Percentiles rank a stretch among this genome's conserved stretches.
phyloP scores from a whole-genome alignment of 2,329 filamentous ascomycete species.

The Sclerotinia borealis region DNA sequence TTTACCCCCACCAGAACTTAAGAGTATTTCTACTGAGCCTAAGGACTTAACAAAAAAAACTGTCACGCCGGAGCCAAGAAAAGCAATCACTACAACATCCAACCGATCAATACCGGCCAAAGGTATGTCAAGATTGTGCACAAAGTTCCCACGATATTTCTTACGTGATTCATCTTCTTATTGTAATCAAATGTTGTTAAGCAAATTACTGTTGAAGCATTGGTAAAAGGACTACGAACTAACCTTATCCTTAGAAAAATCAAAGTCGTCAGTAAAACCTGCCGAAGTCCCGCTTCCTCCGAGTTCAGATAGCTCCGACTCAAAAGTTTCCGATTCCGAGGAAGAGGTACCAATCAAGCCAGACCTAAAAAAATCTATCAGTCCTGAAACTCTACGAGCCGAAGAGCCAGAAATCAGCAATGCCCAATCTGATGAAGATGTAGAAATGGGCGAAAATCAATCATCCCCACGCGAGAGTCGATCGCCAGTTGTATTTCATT shows the following conservation, averaged over 20 bases:
- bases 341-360: constrained; percentile 9
- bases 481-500: constrained; percentile 26
- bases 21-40: neutral
- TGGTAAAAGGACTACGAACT: neutral
- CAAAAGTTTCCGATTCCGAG: constrained; percentile 12
- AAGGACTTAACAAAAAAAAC: neutral
- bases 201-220: neutral
- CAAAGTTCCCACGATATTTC: neutral
- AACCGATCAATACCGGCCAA: neutral
- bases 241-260: neutral
- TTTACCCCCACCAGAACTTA: neutral
- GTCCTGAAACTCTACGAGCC: neutral
- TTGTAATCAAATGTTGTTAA: neutral
- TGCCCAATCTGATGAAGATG: constrained; percentile 11
- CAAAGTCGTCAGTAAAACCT: neutral
- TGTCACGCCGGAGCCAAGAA: neutral
- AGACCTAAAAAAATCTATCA: neutral
- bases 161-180: neutral
- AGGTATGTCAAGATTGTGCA: neutral
- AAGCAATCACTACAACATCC: neutral
- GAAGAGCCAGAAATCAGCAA: neutral
- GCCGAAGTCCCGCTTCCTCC: neutral
- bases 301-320: constrained; percentile 2
- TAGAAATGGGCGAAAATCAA: constrained; percentile 20
- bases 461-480: constrained; percentile 27